Percentiles rank a stretch among this genome's conserved stretches.
phyloP scores from a whole-genome alignment of 371 early-diverging fungal species.

The Mortierella sp. region DNA sequence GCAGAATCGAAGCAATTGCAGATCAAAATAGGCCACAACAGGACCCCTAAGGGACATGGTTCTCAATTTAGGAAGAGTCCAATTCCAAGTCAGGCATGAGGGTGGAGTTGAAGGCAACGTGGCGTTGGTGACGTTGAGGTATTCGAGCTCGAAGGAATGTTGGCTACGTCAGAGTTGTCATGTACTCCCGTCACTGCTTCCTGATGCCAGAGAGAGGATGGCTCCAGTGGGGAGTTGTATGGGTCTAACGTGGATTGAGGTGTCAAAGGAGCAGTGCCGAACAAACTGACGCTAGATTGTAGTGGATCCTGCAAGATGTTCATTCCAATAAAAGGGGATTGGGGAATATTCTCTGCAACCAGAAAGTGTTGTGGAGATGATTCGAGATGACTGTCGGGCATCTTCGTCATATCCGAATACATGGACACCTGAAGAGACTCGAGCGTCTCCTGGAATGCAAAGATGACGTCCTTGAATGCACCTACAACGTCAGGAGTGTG shows the following conservation, averaged over 20 bases:
- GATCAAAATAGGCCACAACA: slow-evolving; percentile 23
- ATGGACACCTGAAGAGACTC: slow-evolving; percentile 37
- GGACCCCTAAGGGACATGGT: slow-evolving; percentile 38
- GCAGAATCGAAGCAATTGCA: slow-evolving; percentile 29
- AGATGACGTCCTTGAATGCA: slow-evolving; percentile 36
- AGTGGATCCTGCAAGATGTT: slow-evolving; percentile 10
- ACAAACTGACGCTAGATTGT: slow-evolving; percentile 3
- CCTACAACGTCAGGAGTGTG: slow-evolving; percentile 28
- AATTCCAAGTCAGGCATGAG: slow-evolving; percentile 29
- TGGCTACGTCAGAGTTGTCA: background rate
- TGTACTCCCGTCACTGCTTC: slow-evolving; percentile 1
- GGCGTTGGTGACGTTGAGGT: background rate
- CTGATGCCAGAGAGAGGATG: slow-evolving; percentile 10
- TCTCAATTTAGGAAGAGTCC: slow-evolving; percentile 27
- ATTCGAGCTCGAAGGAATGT: background rate
- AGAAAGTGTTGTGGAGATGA: slow-evolving; percentile 17
- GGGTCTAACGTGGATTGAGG: slow-evolving; percentile 1
- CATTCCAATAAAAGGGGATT: background rate
- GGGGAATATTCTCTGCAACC: slow-evolving; percentile 10
- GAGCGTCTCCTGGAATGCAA: slow-evolving; percentile 42
- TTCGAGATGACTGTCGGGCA: slow-evolving; percentile 12
- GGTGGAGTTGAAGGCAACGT: slow-evolving; percentile 5
- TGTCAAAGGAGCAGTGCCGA: background rate
- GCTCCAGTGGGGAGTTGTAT: background rate
- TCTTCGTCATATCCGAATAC: slow-evolving; percentile 38